A percentile compares a stretch with the other conserved stretches of the same genome.
These are phyloP conservation scores for Abelmoschus esculentus DNA, from an alignment of 345 rosid species.

Conservation along the genomic window DNA sequence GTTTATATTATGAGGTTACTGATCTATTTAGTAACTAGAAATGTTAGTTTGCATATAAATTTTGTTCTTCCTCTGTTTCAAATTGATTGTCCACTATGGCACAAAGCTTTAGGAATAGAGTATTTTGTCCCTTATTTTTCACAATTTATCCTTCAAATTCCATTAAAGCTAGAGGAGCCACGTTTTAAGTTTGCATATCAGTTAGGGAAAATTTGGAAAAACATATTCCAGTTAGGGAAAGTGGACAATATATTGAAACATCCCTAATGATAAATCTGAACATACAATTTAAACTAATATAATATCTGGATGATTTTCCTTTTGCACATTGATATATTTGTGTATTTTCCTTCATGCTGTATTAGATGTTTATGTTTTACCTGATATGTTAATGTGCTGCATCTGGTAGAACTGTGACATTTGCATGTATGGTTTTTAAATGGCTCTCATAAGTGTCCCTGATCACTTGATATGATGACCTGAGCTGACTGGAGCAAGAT, in stretches of 20 bases:
- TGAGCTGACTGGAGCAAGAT: background rate
- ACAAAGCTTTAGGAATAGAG: background rate
- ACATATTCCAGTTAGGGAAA: background rate
- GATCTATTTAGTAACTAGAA: conserved; percentile 1
- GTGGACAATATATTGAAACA: background rate
- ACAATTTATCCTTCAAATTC: background rate
- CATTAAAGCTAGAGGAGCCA: background rate
- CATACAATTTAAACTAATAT: background rate
- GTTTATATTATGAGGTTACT: background rate
- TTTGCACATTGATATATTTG: background rate
- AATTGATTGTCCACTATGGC: background rate
- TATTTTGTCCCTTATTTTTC: background rate
- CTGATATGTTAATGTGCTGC: background rate
- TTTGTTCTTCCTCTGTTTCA: conserved; percentile 15
- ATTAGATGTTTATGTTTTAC: background rate
- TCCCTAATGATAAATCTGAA: background rate
- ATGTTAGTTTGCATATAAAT: background rate
- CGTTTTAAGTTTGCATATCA: background rate
- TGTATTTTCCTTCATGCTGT: background rate
- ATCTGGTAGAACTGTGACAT: background rate
- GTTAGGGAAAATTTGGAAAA: background rate
- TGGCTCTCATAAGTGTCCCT: background rate
- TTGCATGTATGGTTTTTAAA: background rate
- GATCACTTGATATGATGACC: background rate
- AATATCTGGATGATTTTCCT: background rate